phyloP scores from a whole-genome alignment of 2,329 filamentous ascomycete genomes.

The Curvularia verruculosa region DNA sequence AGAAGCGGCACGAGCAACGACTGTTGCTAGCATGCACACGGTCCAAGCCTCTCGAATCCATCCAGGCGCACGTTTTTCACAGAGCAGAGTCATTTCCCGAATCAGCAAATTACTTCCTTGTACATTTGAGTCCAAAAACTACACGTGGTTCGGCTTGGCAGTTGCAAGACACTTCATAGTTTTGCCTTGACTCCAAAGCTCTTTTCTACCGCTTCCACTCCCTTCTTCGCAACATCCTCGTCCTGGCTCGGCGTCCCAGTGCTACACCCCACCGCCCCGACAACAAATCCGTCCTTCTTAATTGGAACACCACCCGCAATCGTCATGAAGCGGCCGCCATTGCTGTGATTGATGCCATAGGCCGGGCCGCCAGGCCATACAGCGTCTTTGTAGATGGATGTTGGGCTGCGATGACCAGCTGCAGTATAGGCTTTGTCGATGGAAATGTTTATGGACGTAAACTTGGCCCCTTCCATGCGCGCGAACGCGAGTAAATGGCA shows the following conservation, averaged over 20 bases:
- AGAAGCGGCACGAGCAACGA: not conserved
- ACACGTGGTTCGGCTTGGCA: no score
- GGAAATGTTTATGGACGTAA: constrained; percentile 62
- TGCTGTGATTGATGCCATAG: constrained; percentile 59
- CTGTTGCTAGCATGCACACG: not conserved
- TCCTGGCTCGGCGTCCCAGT: constrained; percentile 63
- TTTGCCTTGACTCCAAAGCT: constrained; percentile 47
- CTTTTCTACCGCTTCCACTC: constrained; percentile 57
- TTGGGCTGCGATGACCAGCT: constrained; percentile 60
- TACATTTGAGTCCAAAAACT: not conserved
- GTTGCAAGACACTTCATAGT: constrained; percentile 35
- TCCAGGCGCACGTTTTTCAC: not conserved
- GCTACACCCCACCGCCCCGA: constrained; percentile 62
- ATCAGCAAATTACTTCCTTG: not conserved
- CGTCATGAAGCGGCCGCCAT: constrained; percentile 60
- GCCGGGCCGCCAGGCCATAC: constrained; percentile 61
- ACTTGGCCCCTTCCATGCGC: constrained; percentile 57
- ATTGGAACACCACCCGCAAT: constrained; percentile 63
- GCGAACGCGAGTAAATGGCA: constrained; percentile 56
- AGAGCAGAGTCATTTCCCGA: not conserved
- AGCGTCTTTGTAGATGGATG: constrained; percentile 59
- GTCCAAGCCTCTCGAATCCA: not conserved
- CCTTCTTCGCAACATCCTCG: constrained; percentile 59
- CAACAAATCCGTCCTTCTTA: constrained; percentile 53
- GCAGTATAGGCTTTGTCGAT: constrained; percentile 68